Evolutionary conservation across 2,329 filamentous ascomycete species (phyloP), one percentile per base, ranked within the genome.

Genomic region (Cryphonectria nitschkei): DNA sequence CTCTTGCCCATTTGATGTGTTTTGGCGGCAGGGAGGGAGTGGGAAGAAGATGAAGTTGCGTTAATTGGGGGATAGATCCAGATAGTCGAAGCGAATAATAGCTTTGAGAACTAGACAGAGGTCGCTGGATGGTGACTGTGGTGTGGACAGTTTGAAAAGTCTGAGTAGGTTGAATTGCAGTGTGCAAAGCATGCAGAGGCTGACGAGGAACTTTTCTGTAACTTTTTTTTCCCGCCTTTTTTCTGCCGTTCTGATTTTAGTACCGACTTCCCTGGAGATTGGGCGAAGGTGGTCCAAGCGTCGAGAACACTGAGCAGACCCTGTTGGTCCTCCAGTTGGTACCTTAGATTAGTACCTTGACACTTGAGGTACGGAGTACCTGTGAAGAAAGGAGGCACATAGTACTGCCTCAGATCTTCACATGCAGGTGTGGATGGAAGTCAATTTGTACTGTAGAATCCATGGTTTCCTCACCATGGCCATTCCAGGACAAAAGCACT

Each of bases 1-100:
- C 88, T 83, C 80, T 89, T 91, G 61, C 88, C 88, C 85, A 89
- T 89, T 72, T 41, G 37, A 73, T 78, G 16, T 43, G n/a, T 68
- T 46, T 34, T 46, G 65, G 64, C 29, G 22, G 26, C 37, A 9
- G 50, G 19, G 37, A 61, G 50, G 34, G 2, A 7, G 62, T 46
- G 29, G 9, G n/a, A 14, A 29, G 29, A 50, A 19, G n/a, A 65
- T 29, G 19, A 2, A 43, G 14, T 26, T 32, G 19, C 34, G 58
- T 32, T 34, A n/a, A 1, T 61, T 8, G 16, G 34, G 11, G 13
- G 16, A 34, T 22, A 16, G 7, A 34, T 34, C 26, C 22, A 19
- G 14, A 19, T 32, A 16, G 58, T 5, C 19, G 19, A 61, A 3
- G 32, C 19, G 2, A 39, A 37, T 7, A 61, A 39, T 39, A 32